phyloP scores from a whole-genome alignment of 2,329 filamentous ascomycete species.

The Fusarium sp. region DNA sequence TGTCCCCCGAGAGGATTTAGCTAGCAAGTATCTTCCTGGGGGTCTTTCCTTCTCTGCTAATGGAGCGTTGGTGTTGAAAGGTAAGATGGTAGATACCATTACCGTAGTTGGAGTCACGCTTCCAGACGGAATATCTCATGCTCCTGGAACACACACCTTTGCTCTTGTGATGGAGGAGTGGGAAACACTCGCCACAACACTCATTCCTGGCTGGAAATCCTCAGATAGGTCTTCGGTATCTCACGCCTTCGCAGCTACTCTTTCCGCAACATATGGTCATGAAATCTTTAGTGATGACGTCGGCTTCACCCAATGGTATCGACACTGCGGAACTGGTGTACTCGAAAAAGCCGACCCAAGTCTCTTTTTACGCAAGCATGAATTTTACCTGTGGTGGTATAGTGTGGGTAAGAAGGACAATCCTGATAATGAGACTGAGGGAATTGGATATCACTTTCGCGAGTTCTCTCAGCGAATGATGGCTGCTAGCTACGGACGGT shows the following conservation, averaged over 20 bases:
- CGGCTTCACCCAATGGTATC: constrained; percentile 22
- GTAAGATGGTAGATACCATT: constrained; percentile 14
- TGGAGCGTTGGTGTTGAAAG: background rate
- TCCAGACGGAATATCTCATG: background rate
- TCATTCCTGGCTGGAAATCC: background rate
- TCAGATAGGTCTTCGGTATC: background rate
- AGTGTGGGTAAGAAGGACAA: rapidly evolving
- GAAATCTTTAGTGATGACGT: rapidly evolving
- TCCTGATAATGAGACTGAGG: rapidly evolving
- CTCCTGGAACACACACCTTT: constrained; percentile 1
- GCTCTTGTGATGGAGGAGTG: background rate
- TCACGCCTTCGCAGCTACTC: background rate
- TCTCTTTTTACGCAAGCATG: constrained; percentile 7
- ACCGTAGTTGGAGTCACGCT: constrained; percentile 1
- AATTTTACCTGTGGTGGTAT: constrained; percentile 28
- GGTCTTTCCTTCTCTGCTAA: background rate
- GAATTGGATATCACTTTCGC: background rate
- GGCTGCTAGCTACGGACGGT: constrained; percentile 8
- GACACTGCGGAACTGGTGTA: constrained; percentile 10
- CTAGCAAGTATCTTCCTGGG: background rate
- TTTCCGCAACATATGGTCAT: background rate
- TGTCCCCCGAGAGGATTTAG: background rate
- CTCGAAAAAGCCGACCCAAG: constrained; percentile 1
- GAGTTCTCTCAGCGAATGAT: background rate
- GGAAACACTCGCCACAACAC: background rate